phyloP scores from a whole-genome alignment of 2,329 filamentous ascomycete species.

The Colletotrichum noveboracense region DNA sequence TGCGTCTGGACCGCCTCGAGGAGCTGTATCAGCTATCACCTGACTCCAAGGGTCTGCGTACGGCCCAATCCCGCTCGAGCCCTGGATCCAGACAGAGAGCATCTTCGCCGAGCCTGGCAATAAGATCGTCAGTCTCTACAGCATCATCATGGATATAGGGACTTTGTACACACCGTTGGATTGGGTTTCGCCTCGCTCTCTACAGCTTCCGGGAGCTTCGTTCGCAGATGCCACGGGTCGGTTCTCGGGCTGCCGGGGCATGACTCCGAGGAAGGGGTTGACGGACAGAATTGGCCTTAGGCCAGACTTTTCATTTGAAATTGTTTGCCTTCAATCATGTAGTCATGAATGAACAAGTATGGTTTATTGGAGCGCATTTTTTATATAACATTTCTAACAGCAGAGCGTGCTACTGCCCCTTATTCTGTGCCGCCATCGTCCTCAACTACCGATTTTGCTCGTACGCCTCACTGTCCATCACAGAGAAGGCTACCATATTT shows the following conservation, averaged over 20 bases:
- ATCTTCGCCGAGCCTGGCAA: background rate
- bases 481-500: background rate
- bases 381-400: background rate
- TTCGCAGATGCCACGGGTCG: background rate
- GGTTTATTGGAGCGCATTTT: background rate
- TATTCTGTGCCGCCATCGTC: background rate
- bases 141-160: background rate
- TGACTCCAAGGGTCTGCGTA: background rate
- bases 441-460: background rate
- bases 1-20: background rate
- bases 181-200: background rate
- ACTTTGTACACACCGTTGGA: background rate
- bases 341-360: background rate
- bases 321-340: background rate
- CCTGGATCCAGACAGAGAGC: background rate
- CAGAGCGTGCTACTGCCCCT: background rate
- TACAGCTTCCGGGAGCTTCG: background rate
- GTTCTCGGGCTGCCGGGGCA: background rate
- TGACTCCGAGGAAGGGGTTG: background rate
- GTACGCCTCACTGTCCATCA: background rate
- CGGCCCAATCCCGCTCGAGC: background rate
- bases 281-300: background rate
- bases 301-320: background rate
- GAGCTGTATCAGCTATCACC: background rate
- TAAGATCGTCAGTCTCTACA: background rate